A percentile compares a stretch with the other conserved stretches of the same genome.
These are phyloP conservation scores for Apiotrichum brassicae DNA, from an alignment of 1,284 basidiomycete species.

Conservation along the genomic window DNA sequence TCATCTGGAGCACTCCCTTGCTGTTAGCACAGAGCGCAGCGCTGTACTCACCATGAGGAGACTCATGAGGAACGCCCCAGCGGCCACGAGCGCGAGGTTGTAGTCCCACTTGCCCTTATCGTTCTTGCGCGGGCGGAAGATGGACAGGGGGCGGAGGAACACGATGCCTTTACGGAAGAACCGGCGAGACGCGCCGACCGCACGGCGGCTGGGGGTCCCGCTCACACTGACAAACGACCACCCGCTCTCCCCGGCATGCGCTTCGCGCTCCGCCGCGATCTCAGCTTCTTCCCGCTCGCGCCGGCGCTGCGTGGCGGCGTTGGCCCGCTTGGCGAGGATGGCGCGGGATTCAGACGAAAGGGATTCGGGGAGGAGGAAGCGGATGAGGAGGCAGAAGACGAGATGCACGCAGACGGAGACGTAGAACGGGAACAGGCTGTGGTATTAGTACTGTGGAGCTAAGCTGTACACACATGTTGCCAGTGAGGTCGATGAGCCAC, in stretches of 20 bases:
- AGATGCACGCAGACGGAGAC: conserved; percentile 49
- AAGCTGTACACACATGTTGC: conserved; percentile 46
- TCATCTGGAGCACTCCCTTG: conserved; percentile 60
- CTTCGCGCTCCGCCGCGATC: conserved; percentile 43
- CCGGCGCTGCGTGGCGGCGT: conserved; percentile 39
- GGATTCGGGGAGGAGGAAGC: conserved; percentile 68
- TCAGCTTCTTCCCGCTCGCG: conserved; percentile 23
- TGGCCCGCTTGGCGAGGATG: conserved; percentile 31
- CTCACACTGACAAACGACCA: conserved; percentile 15
- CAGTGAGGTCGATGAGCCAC: conserved; percentile 59
- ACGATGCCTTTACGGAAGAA: conserved; percentile 45
- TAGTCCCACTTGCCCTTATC: conserved; percentile 53
- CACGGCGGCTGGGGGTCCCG: conserved; percentile 5
- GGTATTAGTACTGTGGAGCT: conserved; percentile 1
- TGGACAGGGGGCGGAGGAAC: conserved; percentile 60
- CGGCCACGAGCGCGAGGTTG: conserved; percentile 58
- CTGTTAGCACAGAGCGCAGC: background rate
- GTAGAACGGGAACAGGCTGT: conserved; percentile 66
- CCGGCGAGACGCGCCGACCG: conserved; percentile 27
- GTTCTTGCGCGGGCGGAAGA: conserved; percentile 57
- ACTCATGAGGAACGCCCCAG: conserved; percentile 48
- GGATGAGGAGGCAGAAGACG: conserved; percentile 53
- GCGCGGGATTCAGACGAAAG: conserved; percentile 48
- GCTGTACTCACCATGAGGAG: conserved; percentile 55
- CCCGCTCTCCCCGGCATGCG: conserved; percentile 9